Evolutionary conservation across 2,329 filamentous ascomycete genomes (phyloP), one percentile per base, ranked within the genome.

Genomic region (Cytospora leucostoma): DNA sequence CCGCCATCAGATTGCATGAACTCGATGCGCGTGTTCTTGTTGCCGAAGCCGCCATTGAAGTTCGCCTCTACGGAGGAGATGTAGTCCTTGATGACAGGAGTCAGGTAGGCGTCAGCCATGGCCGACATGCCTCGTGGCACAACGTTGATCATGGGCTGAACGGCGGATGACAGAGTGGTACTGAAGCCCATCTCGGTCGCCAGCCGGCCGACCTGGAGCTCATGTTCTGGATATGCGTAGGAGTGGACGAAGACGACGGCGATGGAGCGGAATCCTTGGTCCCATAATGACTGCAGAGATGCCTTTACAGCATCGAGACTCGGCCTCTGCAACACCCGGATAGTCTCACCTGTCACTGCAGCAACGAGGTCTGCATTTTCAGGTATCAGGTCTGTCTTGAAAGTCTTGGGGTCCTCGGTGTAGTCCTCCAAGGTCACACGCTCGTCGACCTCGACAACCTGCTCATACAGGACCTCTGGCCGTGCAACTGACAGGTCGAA

Each of bases 221-320:
- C 78, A 66, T 90, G 88, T 35, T 83, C 79, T 4, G 86, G 87
- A 69, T 84, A 90, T 2, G 86, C 88, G 70, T 93, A 93, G 10
- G 88, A 88, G 70, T 93, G 90, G 79, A 92, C 88, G 61, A 92
- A 78, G 64, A 86, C 89, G 2, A 93, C 85, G 4, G 77, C 78
- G 0, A 80, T 58, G 17, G 73, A 76, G 11, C 71, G 50, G 66
- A 88, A 78, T 0, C 86, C 87, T 38, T 59, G 64, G 8, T 59
- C 58, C 58, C 56, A 61, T 4, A 66, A 44, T 2, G 50, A 50
- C 19, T 56, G 55, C 27, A 66, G 52, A 4, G 62, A 61, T 12
- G 12, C 8, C 44, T 33, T 21, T 11, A 66, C 56, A 6, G 51
- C 55, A 34, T 52, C 32, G 15, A 56, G 50, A 38, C 64, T 58